These are phyloP conservation scores for Diphasiastrum complanatum DNA, from an alignment of 83 land plant species.

Conservation along the genomic window DNA sequence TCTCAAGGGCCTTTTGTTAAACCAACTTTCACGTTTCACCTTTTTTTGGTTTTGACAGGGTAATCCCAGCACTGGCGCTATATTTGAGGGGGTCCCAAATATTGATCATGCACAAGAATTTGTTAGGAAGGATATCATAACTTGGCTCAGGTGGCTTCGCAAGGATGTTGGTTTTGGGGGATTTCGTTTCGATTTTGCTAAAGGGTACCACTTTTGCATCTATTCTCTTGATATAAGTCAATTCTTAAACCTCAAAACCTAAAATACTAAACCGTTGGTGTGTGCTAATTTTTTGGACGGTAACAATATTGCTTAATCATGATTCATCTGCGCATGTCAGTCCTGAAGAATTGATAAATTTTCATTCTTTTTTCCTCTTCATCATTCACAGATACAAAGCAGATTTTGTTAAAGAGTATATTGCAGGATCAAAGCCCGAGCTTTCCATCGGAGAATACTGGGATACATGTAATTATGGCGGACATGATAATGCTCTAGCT, in stretches of 20 bases:
- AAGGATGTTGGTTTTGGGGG: constrained; percentile 62
- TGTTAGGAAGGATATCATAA: constrained; percentile 62
- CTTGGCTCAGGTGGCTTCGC: constrained; percentile 70
- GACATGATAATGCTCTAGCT: constrained; percentile 38
- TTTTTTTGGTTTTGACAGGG: constrained; percentile 38
- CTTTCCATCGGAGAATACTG: constrained; percentile 87
- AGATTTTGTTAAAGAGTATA: constrained; percentile 70
- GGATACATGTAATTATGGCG: constrained; percentile 67
- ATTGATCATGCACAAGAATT: constrained; percentile 75
- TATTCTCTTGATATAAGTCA: background rate
- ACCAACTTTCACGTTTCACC: background rate
- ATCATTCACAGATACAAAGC: constrained; percentile 41
- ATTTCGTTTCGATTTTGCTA: constrained; percentile 86
- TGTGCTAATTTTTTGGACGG: background rate
- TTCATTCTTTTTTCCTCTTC: background rate
- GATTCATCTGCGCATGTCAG: background rate
- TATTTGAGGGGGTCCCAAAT: constrained; percentile 77
- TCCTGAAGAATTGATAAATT: constrained; percentile 7
- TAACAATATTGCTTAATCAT: constrained; percentile 1
- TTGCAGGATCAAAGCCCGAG: constrained; percentile 51
- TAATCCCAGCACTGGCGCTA: constrained; percentile 62
- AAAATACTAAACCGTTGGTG: background rate
- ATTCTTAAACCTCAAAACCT: constrained; percentile 3
- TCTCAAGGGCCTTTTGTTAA: background rate
- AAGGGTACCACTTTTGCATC: constrained; percentile 43